A percentile compares a stretch with the other conserved stretches of the same genome.
Evolutionary conservation across 768 basidiomycete genomes (phyloP).

Genomic region (Lactarius hatsudake): DNA sequence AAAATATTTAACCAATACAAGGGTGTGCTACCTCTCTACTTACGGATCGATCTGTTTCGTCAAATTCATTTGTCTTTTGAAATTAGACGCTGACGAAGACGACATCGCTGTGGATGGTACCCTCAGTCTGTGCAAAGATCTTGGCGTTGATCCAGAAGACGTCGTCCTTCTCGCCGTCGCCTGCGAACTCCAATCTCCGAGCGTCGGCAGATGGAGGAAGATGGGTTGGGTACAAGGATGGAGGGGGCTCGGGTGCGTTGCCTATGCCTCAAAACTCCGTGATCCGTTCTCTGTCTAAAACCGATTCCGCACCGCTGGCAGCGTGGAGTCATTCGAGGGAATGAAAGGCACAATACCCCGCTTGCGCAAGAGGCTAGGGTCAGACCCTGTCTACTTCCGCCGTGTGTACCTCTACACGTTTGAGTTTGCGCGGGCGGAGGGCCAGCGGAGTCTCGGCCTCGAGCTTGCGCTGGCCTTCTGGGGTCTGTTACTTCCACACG

Average conservation of each 20-base stretch:
- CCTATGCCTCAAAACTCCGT: background rate
- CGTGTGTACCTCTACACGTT: slow-evolving; percentile 81
- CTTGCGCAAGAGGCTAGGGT: slow-evolving; percentile 58
- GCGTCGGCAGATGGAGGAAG: slow-evolving; percentile 67
- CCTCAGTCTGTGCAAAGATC: slow-evolving; percentile 68
- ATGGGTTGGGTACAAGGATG: slow-evolving; percentile 80
- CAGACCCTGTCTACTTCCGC: slow-evolving; percentile 66
- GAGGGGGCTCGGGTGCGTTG: slow-evolving; percentile 63
- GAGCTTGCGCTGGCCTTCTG: slow-evolving; percentile 78
- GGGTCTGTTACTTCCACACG: slow-evolving; percentile 72
- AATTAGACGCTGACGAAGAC: slow-evolving; percentile 53
- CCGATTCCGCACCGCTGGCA: slow-evolving; percentile 30
- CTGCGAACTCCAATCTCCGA: slow-evolving; percentile 73
- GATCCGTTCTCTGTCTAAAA: background rate
- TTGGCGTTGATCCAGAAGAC: slow-evolving; percentile 72
- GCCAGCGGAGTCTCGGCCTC: slow-evolving; percentile 72
- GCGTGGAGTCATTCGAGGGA: slow-evolving; percentile 59
- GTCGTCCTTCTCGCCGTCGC: slow-evolving; percentile 81
- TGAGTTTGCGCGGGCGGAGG: slow-evolving; percentile 69
- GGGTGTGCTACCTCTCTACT: slow-evolving; percentile 33
- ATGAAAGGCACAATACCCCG: slow-evolving; percentile 58
- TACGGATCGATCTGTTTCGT: background rate
- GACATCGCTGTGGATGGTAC: slow-evolving; percentile 79
- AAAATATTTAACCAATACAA: slow-evolving; percentile 45
- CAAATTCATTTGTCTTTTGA: background rate